Conservation (phyloP, 164 flowering plant species). For the Vitis vinifera region DNA sequence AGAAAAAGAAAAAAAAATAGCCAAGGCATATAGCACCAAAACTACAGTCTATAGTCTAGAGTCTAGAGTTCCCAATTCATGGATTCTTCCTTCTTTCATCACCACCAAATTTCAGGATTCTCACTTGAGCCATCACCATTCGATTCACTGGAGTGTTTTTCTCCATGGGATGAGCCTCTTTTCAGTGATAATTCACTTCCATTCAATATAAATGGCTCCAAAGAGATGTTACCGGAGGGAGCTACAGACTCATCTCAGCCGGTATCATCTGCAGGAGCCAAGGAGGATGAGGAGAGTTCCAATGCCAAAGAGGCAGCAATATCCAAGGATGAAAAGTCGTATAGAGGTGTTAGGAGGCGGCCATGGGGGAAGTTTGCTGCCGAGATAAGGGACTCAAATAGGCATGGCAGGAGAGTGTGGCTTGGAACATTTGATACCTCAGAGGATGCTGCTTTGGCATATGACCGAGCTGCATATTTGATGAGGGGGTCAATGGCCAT, state of each 20-base stretch:
- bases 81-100: slow-evolving; percentile 15
- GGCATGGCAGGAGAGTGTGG: slow-evolving; percentile 63
- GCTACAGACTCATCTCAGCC: slow-evolving; percentile 16
- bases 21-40: too few species aligned
- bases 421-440: slow-evolving; percentile 69
- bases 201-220: slow-evolving; percentile 31
- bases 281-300: slow-evolving; percentile 31
- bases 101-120: slow-evolving; percentile 3
- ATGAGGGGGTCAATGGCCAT: slow-evolving; percentile 53
- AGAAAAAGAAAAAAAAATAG: neutral
- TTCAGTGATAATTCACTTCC: slow-evolving; percentile 20
- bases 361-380: slow-evolving; percentile 74
- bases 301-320: neutral
- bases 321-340: slow-evolving; percentile 21
- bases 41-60: too few species aligned
- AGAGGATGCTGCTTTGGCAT: slow-evolving; percentile 70
- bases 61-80: neutral
- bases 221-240: slow-evolving; percentile 28
- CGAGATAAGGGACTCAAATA: slow-evolving; percentile 63
- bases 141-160: slow-evolving; percentile 15
- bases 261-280: neutral
- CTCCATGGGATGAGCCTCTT: slow-evolving; percentile 19
- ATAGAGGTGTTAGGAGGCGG: slow-evolving; percentile 58
- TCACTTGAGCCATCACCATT: slow-evolving; percentile 18
- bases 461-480: slow-evolving; percentile 68